Evolutionary conservation across 2,329 filamentous ascomycete species (phyloP), one percentile per base, ranked within the genome.

Genomic region (Colletotrichum incanum): DNA sequence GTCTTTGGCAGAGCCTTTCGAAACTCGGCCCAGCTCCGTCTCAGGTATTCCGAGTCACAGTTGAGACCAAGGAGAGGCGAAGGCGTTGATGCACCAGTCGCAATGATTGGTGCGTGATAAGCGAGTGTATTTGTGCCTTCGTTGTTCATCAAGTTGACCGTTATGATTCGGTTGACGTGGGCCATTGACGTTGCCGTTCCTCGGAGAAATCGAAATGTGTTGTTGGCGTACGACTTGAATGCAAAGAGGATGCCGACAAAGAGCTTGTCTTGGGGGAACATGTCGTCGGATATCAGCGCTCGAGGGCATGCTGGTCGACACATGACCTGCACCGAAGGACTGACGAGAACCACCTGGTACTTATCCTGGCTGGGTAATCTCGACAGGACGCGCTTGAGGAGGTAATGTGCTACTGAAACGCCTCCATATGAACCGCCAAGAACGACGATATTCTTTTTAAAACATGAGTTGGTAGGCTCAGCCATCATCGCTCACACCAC

Each of bases 351-450:
- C 50, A 88, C 75, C 47, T 83, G 79, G 74, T 86, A 86, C 0
- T 76, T 68, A 0, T 76, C 63, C 31, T 80, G 78, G n/a, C 80
- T 76, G 1, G 82, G 78, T 0, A 83, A 74, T 64, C 79, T 73
- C 0, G 88, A 86, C 12, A 89, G 58, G 31, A 82, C 81, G 79
- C 90, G 87, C 72, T 86, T 86, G 37, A 88, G 84, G 37, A 88
- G 79, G 74, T 88, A 87, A 74, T 91, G 88, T 1, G 88, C 86
- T 5, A 80, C 82, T 7, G 84, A 85, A 5, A 89, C 67, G 31
- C 88, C 88, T 14, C 78, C 86, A 73, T 86, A 89, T 12, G 87
- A 89, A 26, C 84, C 87, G 31, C 88, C 88, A 2, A 90, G 78
- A 28, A 90, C 81, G 72, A 90, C 78, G 67, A 89, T 86, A 67